Percentiles rank a stretch among this genome's conserved stretches.
These are phyloP conservation scores for Aureobasidium sp. DNA, from an alignment of 2,329 filamentous ascomycete genomes.

Conservation along the genomic window DNA sequence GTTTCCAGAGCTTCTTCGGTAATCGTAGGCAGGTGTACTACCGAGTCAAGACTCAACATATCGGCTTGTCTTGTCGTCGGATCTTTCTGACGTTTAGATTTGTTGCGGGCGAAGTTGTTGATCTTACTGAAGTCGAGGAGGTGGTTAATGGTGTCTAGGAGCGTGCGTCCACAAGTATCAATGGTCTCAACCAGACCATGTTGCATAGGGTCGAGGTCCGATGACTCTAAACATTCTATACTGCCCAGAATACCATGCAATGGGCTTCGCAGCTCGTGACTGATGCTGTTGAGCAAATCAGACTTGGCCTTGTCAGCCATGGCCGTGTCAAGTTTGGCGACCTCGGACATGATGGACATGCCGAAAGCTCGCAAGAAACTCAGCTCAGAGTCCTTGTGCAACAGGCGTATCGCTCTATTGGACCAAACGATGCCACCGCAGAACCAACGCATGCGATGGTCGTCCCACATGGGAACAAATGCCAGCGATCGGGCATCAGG, in stretches of 20 bases:
- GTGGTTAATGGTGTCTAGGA: conserved; percentile 44
- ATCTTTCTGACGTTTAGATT: background rate
- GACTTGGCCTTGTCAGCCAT: conserved; percentile 43
- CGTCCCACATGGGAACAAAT: conserved; percentile 48
- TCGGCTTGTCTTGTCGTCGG: conserved; percentile 14
- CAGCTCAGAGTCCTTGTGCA: conserved; percentile 35
- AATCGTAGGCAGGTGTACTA: conserved; percentile 39
- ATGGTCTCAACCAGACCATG: conserved; percentile 42
- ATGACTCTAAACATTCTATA: conserved; percentile 44
- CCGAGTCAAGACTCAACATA: conserved; percentile 21
- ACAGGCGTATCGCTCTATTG: conserved; percentile 37
- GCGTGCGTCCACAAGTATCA: conserved; percentile 43
- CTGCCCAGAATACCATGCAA: conserved; percentile 44
- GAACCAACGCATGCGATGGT: conserved; percentile 31
- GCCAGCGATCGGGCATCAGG: conserved; percentile 41
- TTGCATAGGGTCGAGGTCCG: conserved; percentile 34
- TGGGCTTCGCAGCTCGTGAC: conserved; percentile 45
- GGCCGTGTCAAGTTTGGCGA: conserved; percentile 34
- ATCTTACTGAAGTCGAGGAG: conserved; percentile 42
- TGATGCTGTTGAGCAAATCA: conserved; percentile 47
- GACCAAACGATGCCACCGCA: conserved; percentile 43
- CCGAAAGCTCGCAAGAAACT: conserved; percentile 39
- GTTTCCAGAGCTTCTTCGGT: conserved; percentile 51
- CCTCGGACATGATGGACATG: conserved; percentile 36
- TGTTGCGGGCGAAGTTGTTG: conserved; percentile 27